phyloP scores from a whole-genome alignment of 768 basidiomycete genomes.

The Imleria badia region DNA sequence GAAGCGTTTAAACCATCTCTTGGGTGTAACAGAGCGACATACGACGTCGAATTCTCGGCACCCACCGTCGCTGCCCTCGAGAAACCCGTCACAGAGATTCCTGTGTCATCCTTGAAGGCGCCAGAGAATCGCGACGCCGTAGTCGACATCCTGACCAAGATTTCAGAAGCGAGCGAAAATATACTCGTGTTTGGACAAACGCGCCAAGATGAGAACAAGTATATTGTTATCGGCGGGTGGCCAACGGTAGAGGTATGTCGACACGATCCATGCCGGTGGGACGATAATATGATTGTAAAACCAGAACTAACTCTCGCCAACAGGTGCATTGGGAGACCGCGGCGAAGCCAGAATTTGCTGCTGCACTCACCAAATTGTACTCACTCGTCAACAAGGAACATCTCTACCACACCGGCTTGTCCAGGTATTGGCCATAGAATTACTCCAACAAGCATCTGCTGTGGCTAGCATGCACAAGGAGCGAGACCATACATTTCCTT shows the following conservation, averaged over 20 bases:
- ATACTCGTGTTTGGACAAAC: slow-evolving; percentile 21
- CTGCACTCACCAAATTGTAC: slow-evolving; percentile 4
- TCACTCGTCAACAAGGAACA: slow-evolving; percentile 18
- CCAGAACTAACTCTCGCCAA: no score
- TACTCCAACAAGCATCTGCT: not conserved
- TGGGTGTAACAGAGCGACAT: not conserved
- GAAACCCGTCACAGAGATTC: not conserved
- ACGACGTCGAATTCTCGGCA: not conserved
- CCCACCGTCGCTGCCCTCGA: not conserved
- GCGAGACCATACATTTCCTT: not conserved
- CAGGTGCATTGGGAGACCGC: slow-evolving; percentile 18
- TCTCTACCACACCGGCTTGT: slow-evolving; percentile 11
- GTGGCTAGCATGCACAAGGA: not conserved
- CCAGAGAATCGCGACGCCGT: slow-evolving; percentile 21
- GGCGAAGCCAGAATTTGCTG: slow-evolving; percentile 7
- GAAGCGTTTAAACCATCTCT: not conserved
- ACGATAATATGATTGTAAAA: not conserved
- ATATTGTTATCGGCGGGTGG: slow-evolving; percentile 24
- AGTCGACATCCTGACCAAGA: slow-evolving; percentile 6
- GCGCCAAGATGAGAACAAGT: slow-evolving; percentile 21
- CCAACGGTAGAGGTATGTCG: slow-evolving; percentile 22
- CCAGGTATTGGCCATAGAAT: not conserved
- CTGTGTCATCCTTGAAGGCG: not conserved
- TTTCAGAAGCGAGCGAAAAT: slow-evolving; percentile 11
- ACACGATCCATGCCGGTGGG: not conserved